phyloP scores from a whole-genome alignment of 1,284 basidiomycete genomes.

The Cryptococcus neoformans region DNA sequence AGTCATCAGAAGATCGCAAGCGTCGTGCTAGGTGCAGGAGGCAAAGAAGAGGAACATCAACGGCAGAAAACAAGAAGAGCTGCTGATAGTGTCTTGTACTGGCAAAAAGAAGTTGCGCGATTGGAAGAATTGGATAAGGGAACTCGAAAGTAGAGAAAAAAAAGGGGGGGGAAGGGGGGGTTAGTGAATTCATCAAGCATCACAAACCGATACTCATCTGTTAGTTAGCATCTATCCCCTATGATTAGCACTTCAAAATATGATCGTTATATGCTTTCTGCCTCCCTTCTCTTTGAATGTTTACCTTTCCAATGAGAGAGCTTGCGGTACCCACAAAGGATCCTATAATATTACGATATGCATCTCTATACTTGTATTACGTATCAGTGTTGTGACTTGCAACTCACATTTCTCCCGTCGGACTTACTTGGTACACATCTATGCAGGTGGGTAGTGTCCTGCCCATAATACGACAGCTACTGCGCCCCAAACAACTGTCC shows the following conservation, averaged over 20 bases:
- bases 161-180: no score
- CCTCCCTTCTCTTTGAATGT: no score
- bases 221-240: neutral
- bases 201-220: no score
- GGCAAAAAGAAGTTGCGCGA: constrained; percentile 36
- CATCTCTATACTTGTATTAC: no score
- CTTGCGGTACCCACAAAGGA: no score
- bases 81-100: constrained; percentile 35
- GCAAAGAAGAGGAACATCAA: constrained; percentile 28
- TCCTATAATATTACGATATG: no score
- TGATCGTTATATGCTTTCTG: no score
- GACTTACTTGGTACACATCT: neutral
- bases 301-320: no score
- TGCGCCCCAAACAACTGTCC: constrained; percentile 72
- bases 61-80: constrained; percentile 32
- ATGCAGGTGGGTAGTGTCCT: constrained; percentile 87
- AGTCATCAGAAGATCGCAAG: constrained; percentile 9
- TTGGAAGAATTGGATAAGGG: constrained; percentile 13
- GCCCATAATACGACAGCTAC: constrained; percentile 76
- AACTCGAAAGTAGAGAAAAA: neutral
- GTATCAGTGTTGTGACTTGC: no score
- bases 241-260: no score
- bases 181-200: no score
- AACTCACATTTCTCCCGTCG: no score
- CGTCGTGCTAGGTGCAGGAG: constrained; percentile 24